Evolutionary conservation across 2,329 filamentous ascomycete species (phyloP), one percentile per base, ranked within the genome.

Genomic region (Sporothrix curviconia): DNA sequence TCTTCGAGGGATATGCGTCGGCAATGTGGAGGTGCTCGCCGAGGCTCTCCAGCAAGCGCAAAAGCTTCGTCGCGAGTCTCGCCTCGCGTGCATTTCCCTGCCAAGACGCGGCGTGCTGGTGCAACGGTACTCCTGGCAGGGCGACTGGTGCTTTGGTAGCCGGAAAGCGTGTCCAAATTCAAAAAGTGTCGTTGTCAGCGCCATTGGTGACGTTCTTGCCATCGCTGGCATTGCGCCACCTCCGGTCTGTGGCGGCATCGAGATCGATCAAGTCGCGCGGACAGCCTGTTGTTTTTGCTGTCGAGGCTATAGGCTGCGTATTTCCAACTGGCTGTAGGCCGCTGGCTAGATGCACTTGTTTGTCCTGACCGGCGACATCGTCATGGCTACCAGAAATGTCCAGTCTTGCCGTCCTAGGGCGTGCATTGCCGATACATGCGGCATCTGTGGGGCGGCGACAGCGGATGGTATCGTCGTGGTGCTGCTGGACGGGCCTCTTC

Each of bases 141-240:
- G n/a, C n/a, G n/a, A n/a, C n/a, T n/a, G n/a, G n/a, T n/a, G n/a
- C n/a, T n/a, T n/a, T n/a, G n/a, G n/a, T n/a, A n/a, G n/a, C n/a
- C n/a, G n/a, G n/a, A n/a, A n/a, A n/a, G n/a, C n/a, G n/a, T n/a
- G n/a, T n/a, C n/a, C 58, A 25, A 60, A 52, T 14, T 32, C 51
- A 59, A 86, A 86, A 0, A 82, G 81, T 12, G 75, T n/a, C n/a
- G n/a, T n/a, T n/a, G n/a, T n/a, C 76, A 59, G 83, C 80, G 32
- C 51, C 55, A 7, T 39, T 51, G 9, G 28, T 12, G 4, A 32
- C 44, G 9, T 49, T 30, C 3, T 22, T 34, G 28, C 14, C 22
- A 1, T 34, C 28, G 28, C n/a, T 30, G 5, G 19, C 44, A n/a
- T n/a, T 15, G 44, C 19, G 2, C 44, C n/a, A 15, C 5, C 4